Conservation (phyloP, 805 yeast species). For the Lipomyces yamadae region DNA sequence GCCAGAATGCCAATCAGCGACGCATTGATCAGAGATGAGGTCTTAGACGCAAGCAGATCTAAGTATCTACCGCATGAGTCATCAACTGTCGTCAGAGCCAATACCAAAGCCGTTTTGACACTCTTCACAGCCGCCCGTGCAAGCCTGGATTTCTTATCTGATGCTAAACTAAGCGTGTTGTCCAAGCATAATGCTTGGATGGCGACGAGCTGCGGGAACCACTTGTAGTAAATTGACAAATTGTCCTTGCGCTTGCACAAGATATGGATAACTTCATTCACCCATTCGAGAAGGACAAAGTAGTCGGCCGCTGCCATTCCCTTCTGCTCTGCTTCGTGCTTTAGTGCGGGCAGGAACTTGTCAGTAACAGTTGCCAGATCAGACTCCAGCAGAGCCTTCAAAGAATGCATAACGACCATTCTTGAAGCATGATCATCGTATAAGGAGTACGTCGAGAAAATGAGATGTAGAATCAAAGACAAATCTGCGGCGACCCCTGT, state of each 20-base stretch:
- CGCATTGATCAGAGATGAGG: conserved; percentile 17
- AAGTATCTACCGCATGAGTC: conserved; percentile 22
- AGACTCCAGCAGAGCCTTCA: conserved; percentile 21
- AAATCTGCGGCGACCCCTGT: conserved; percentile 25
- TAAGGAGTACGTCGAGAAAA: conserved; percentile 34
- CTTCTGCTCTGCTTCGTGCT: conserved; percentile 24
- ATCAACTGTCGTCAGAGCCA: conserved; percentile 14
- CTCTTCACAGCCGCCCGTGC: conserved; percentile 25
- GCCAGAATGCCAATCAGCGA: conserved; percentile 29
- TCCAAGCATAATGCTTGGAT: conserved; percentile 27
- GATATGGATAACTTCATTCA: conserved; percentile 22
- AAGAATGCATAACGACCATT: conserved; percentile 24
- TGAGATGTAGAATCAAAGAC: conserved; percentile 24
- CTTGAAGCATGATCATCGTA: conserved; percentile 38
- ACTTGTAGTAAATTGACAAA: conserved; percentile 5
- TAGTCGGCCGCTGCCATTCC: conserved; percentile 36
- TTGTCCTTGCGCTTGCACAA: conserved; percentile 4
- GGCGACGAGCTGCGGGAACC: conserved; percentile 21
- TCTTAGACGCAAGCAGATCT: conserved; percentile 24
- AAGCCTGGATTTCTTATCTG: conserved; percentile 24
- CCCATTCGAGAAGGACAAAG: conserved; percentile 38
- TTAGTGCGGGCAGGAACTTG: conserved; percentile 25
- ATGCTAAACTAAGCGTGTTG: conserved; percentile 8
- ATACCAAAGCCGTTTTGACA: conserved; percentile 16
- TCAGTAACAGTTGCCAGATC: conserved; percentile 3